Evolutionary conservation across 176 grass and related monocot genomes (phyloP).

Genomic region (Oryza glaberrima): DNA sequence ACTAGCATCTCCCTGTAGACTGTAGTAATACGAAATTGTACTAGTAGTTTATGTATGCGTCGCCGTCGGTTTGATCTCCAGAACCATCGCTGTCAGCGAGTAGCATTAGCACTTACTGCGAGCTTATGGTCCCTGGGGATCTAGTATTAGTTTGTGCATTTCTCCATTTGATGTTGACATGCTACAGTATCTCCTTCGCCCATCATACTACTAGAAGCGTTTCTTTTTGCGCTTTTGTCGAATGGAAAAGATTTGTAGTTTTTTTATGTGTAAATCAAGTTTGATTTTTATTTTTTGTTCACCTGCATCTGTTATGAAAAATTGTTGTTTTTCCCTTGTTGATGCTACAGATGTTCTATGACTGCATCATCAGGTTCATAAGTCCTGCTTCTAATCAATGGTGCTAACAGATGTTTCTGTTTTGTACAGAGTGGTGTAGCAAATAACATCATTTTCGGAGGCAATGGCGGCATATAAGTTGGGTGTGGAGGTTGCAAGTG

Average conservation of each 20-base stretch:
- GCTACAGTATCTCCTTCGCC: background rate
- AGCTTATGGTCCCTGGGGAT: slow-evolving; percentile 20
- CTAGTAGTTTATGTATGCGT: background rate
- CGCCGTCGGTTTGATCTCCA: slow-evolving; percentile 19
- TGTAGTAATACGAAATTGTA: background rate
- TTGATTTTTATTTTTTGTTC: background rate
- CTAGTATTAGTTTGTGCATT: background rate
- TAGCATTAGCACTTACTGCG: background rate
- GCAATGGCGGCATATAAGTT: slow-evolving; percentile 69
- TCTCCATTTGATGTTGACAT: background rate
- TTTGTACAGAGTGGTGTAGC: background rate
- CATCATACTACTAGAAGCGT: background rate
- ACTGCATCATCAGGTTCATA: background rate
- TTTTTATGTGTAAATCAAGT: background rate
- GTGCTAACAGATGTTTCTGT: background rate
- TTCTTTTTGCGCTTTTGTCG: background rate
- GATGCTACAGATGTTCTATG: background rate
- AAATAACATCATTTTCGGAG: background rate
- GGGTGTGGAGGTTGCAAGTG: slow-evolving; percentile 83
- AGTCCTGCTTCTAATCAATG: background rate
- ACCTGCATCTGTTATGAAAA: background rate
- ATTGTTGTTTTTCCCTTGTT: background rate
- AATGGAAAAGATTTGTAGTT: background rate
- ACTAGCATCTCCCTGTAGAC: background rate
- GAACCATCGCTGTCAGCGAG: background rate